Base-by-base conservation (phyloP, 2,329 filamentous ascomycete species). In the Ceratocystis variospora region DNA sequence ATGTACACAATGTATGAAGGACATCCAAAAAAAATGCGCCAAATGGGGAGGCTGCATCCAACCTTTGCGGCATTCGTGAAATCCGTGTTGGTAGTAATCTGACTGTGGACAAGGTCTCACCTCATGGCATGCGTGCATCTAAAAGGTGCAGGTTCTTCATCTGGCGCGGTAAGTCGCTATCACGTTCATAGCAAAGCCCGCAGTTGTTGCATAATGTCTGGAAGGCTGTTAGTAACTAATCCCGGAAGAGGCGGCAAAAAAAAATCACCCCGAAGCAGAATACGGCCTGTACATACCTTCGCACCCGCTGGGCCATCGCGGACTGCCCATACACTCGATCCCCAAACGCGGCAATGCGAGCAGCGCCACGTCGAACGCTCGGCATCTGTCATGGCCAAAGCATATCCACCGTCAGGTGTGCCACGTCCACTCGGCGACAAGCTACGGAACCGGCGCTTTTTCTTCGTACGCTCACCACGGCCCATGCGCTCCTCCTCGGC, bases 151-250 rank as follows among this genome's bases (percentile, higher is more conserved):
- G 71, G 68, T 77, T 77, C 72, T 75, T 76, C 55, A 73, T 77
- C 69, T 77, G 76, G 28, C 76, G 75, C 7, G 93, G 92, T 0
- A 96, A 80, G 70, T 87, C 86, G 76, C 89, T 87, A 75, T 95
- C 89, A 65, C 90, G 87, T 76, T 96, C 93, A 74, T 89, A 96
- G 22, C 93, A 77, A 71, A 92, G 87, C 66, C 91, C 93, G 74
- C 93, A 97, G 74, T 96, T 96, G 76, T 92, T 89, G 78, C 93
- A 97, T 3, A 97, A 83, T 37, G 89, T 88, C 89, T 92, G 61
- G 70, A 37, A 66, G 5, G 37, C 31, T 8, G 68, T 74, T 70
- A 73, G 72, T 44, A 57, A 45, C n/a, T 53, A 46, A 55, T 17
- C 62, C 65, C 7, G 67, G 53, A 2, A 31, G 7, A 63, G 10